Base-by-base conservation (phyloP, 371 early-diverging fungal species). In the Rhizopus sp. region DNA sequence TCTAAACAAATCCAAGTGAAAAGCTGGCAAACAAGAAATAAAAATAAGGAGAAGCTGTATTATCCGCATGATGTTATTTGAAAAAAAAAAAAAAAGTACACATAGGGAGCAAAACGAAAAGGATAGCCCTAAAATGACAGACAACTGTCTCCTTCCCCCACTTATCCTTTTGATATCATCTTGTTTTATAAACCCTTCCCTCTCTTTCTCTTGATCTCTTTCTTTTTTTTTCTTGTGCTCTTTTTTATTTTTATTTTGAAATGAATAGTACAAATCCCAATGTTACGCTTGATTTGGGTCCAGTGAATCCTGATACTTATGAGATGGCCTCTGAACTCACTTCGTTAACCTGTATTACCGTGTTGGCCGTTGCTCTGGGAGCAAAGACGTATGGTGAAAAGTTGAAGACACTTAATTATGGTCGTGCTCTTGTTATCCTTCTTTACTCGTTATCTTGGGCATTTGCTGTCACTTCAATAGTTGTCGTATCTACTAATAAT, bases 401-500 rank as follows among this genome's bases (percentile, higher is more conserved):
- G 7, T 5, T 73, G 8, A 65, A 66, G 35, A 50, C 73, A 0
- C 47, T 78, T 9, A 75, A 70, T 34, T 78, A 75, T 57, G 76
- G 72, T 29, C 71, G 74, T 1, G 34, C 71, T 7, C 56, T 78
- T 39, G 74, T 78, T 13, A 69, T 78, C 2, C 29, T 68, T 1
- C 55, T 78, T 2, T 78, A 73, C 53, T 46, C 57, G 7, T 34
- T 64, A 6, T 73, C 74, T 16, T 78, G 73, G 79, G 60, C 76
- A 2, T 78, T 78, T 42, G 57, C 74, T 16, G 54, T 56, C 30
- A 68, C 72, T 2, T 70, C 74, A 1, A 62, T 64, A 9, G 60
- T 78, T 5, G 50, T 78, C 3, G 74, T 78, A 2, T 75, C 79
- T 7, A 78, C 79, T 0, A 78, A 78, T 44, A 65, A 78, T 30